Conservation (phyloP, 306 rosid genomes). For the Carpinus fangiana region DNA sequence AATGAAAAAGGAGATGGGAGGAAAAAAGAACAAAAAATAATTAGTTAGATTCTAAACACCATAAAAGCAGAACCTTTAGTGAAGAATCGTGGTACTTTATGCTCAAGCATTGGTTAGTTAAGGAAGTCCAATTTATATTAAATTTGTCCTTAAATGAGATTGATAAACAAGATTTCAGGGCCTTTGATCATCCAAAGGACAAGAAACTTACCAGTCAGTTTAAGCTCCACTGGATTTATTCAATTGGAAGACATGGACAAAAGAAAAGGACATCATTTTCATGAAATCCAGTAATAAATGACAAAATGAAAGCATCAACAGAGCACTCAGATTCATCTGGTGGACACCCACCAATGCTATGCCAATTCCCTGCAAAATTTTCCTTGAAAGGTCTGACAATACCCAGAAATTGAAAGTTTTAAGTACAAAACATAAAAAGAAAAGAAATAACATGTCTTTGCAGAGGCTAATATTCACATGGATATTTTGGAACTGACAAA, state of each 20-base stretch:
- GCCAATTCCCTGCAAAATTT: slow-evolving; percentile 84
- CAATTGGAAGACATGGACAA: slow-evolving; percentile 18
- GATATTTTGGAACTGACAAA: not conserved
- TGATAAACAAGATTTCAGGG: slow-evolving; percentile 19
- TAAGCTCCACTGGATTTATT: slow-evolving; percentile 79
- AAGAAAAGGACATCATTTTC: slow-evolving; percentile 29
- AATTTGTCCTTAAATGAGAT: not conserved
- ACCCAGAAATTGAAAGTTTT: slow-evolving; percentile 22
- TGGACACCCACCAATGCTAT: slow-evolving; percentile 75
- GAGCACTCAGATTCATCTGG: slow-evolving; percentile 69
- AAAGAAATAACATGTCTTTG: slow-evolving; percentile 55
- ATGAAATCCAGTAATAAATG: slow-evolving; percentile 14
- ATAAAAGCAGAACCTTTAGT: too few species aligned
- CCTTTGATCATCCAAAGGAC: slow-evolving; percentile 21
- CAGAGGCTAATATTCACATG: slow-evolving; percentile 51
- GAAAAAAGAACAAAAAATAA: too few species aligned
- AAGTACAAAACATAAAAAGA: slow-evolving; percentile 3
- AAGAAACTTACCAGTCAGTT: slow-evolving; percentile 70
- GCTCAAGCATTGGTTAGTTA: too few species aligned
- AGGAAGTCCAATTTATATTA: too few species aligned
- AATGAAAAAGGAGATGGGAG: too few species aligned
- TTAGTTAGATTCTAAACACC: too few species aligned
- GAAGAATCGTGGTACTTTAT: too few species aligned
- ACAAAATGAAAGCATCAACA: slow-evolving; percentile 10
- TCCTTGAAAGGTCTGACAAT: slow-evolving; percentile 70